Conservation (phyloP, 495 filamentous ascomycete species). For the Hyaloscypha bicolor region DNA sequence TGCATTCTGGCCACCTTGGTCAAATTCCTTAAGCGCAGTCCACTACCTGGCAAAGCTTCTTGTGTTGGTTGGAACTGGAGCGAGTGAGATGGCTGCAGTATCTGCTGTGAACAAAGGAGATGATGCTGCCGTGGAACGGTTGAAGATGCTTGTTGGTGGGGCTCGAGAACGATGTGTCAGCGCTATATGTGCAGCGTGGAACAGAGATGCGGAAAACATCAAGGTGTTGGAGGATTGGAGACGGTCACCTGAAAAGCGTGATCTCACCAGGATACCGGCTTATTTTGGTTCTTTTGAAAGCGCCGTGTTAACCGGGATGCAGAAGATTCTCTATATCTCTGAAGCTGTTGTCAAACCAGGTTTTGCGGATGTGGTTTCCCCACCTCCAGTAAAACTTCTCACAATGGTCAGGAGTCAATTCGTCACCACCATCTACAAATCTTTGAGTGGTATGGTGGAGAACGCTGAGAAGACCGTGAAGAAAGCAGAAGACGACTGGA, state of each 20-base stretch:
- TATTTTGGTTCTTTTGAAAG: conserved; percentile 81
- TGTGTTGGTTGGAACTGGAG: conserved; percentile 76
- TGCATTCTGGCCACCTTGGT: conserved; percentile 94
- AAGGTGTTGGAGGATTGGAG: conserved; percentile 93
- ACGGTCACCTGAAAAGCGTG: conserved; percentile 70
- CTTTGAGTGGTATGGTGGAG: conserved; percentile 91
- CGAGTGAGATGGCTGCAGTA: conserved; percentile 81
- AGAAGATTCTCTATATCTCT: conserved; percentile 90
- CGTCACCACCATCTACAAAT: conserved; percentile 88
- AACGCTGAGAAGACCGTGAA: conserved; percentile 77
- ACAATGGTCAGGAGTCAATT: conserved; percentile 86
- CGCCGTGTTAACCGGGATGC: conserved; percentile 76
- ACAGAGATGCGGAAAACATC: conserved; percentile 82
- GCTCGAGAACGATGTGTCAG: conserved; percentile 81
- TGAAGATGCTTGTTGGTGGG: conserved; percentile 72
- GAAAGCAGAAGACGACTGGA: conserved; percentile 46
- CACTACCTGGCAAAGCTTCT: conserved; percentile 84
- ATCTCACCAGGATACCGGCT: conserved; percentile 87
- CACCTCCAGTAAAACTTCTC: conserved; percentile 80
- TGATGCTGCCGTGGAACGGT: conserved; percentile 58
- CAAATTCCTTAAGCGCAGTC: conserved; percentile 85
- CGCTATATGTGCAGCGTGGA: conserved; percentile 84
- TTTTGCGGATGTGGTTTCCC: conserved; percentile 72
- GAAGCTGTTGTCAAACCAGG: conserved; percentile 73
- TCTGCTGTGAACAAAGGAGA: conserved; percentile 61